A percentile compares a stretch with the other conserved stretches of the same genome.
phyloP scores from a whole-genome alignment of 2,329 filamentous ascomycete species.

The Colletotrichum sp. region DNA sequence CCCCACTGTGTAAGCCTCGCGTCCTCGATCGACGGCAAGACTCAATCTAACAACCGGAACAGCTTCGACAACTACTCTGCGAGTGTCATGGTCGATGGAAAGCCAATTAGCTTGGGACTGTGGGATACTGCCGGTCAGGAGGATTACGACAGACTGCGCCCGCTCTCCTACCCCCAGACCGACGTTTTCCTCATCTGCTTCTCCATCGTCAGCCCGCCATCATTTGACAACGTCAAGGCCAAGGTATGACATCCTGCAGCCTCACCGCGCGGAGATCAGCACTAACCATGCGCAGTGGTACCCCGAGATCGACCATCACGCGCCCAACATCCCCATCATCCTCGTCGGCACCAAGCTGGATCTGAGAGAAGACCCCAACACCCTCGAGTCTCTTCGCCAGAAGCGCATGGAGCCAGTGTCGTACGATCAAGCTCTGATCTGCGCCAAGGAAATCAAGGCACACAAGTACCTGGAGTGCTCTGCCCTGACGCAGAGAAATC shows the following conservation, averaged over 20 bases:
- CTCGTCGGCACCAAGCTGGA: slow-evolving; percentile 97
- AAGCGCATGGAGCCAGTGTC: slow-evolving; percentile 98
- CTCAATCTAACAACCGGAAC: slow-evolving; percentile 7
- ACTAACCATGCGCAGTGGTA: slow-evolving; percentile 71
- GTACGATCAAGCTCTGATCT: slow-evolving; percentile 87
- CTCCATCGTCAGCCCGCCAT: slow-evolving; percentile 96
- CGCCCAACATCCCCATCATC: slow-evolving; percentile 93
- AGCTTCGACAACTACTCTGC: slow-evolving; percentile 99
- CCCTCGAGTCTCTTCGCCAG: slow-evolving; percentile 80
- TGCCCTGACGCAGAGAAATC: slow-evolving; percentile 91
- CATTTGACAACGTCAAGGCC: slow-evolving; percentile 98
- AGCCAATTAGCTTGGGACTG: slow-evolving; percentile 93
- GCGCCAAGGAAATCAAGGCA: slow-evolving; percentile 92
- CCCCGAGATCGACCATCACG: slow-evolving; percentile 96
- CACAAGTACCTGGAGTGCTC: slow-evolving; percentile 99
- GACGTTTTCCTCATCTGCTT: slow-evolving; percentile 99
- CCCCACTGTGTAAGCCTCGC: slow-evolving; percentile 81
- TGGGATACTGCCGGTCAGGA: slow-evolving; percentile 99
- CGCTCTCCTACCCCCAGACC: slow-evolving; percentile 96
- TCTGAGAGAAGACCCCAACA: slow-evolving; percentile 85
- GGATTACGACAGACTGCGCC: slow-evolving; percentile 94
- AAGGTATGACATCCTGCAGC: slow-evolving; percentile 68
- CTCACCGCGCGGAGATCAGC: neutral
- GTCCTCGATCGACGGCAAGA: neutral
- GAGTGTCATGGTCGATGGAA: slow-evolving; percentile 98